Percentiles rank a stretch among this genome's conserved stretches.
These are phyloP conservation scores for Dothiorella sarmentorum DNA, from an alignment of 2,329 filamentous ascomycete genomes.

Conservation along the genomic window DNA sequence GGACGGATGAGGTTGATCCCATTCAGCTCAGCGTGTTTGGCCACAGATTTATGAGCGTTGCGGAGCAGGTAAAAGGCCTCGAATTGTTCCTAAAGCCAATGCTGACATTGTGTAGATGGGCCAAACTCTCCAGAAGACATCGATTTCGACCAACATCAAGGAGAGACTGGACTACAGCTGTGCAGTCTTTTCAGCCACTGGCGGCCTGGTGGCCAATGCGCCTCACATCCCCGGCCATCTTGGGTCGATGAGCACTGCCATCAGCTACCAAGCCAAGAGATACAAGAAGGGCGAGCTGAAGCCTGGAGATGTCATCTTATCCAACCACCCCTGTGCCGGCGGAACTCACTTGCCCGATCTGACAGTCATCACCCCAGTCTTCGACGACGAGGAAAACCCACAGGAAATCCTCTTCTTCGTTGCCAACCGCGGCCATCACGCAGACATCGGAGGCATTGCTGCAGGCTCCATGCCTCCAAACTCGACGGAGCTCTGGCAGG, in stretches of 20 bases:
- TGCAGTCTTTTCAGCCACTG: conserved; percentile 25
- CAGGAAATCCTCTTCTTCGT: conserved; percentile 28
- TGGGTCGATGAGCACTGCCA: conserved; percentile 27
- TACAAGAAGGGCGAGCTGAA: conserved; percentile 23
- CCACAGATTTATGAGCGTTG: conserved; percentile 29
- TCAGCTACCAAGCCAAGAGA: conserved; percentile 27
- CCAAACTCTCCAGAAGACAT: conserved; percentile 25
- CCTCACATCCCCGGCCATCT: conserved; percentile 30
- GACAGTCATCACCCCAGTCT: conserved; percentile 29
- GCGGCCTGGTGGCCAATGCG: conserved; percentile 27
- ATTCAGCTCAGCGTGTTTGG: conserved; percentile 23
- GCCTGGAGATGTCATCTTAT: conserved; percentile 29
- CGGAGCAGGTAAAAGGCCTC: conserved; percentile 20
- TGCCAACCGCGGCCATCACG: conserved; percentile 30
- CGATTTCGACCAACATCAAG: conserved; percentile 28
- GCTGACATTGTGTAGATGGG: conserved; percentile 22
- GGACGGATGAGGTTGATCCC: conserved; percentile 20
- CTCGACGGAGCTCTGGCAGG: conserved; percentile 46
- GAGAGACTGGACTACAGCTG: conserved; percentile 30
- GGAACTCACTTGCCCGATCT: conserved; percentile 32
- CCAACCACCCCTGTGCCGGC: conserved; percentile 29
- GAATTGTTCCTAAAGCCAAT: neutral
- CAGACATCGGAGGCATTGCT: conserved; percentile 30
- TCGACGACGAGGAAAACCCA: conserved; percentile 22
- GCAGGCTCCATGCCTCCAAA: conserved; percentile 36